These are phyloP conservation scores for Wickerhamomyces silvicola DNA, from an alignment of 805 yeast species.

Conservation along the genomic window DNA sequence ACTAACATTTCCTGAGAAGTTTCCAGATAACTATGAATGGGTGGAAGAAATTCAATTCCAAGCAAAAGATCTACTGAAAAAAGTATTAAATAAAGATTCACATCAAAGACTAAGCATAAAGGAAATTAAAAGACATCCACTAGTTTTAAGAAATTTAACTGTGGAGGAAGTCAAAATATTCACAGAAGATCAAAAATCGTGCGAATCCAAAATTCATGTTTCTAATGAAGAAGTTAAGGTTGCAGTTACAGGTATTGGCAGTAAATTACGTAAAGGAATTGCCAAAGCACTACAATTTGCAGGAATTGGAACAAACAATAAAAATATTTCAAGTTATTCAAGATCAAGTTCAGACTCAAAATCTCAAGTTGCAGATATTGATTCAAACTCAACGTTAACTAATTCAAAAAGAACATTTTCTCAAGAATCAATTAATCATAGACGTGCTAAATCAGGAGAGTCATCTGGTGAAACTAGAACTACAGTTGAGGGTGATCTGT, in stretches of 20 bases:
- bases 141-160: constrained; percentile 42
- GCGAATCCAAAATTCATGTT: constrained; percentile 40
- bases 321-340: not conserved
- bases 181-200: constrained; percentile 21
- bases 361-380: not conserved
- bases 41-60: constrained; percentile 33
- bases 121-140: constrained; percentile 74
- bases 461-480: constrained; percentile 16
- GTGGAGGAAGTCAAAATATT: constrained; percentile 17
- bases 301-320: constrained; percentile 5
- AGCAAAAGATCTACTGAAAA: constrained; percentile 50
- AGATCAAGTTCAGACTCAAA: not conserved
- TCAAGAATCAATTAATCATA: constrained; percentile 4
- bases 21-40: constrained; percentile 32
- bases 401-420: constrained; percentile 1
- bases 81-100: constrained; percentile 68
- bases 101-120: constrained; percentile 56
- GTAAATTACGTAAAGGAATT: constrained; percentile 37
- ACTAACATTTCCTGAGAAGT: constrained; percentile 52
- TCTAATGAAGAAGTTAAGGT: constrained; percentile 62
- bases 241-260: constrained; percentile 80
- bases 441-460: constrained; percentile 21
- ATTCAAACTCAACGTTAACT: not conserved
- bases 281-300: constrained; percentile 23
- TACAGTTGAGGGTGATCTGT: constrained; percentile 27